A percentile compares a stretch with the other conserved stretches of the same genome.
These are phyloP conservation scores for Calonectria hongkongensis DNA, from an alignment of 2,329 filamentous ascomycete species.

Conservation along the genomic window DNA sequence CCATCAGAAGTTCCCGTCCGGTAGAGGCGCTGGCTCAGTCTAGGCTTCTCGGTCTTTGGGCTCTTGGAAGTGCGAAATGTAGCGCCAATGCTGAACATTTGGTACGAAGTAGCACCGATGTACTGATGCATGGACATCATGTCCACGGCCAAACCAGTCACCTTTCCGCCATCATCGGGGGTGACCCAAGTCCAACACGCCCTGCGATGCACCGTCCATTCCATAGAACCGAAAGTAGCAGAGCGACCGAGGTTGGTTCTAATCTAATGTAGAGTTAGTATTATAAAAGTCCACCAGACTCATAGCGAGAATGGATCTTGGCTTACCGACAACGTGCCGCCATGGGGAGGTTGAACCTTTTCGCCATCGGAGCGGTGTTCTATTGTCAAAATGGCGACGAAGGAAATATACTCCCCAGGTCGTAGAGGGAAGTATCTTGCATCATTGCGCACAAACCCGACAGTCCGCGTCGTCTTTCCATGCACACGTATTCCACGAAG, in stretches of 20 bases:
- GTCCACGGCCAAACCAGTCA: slow-evolving; percentile 32
- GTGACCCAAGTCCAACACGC: slow-evolving; percentile 33
- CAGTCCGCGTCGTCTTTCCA: slow-evolving; percentile 5
- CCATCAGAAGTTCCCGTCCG: not conserved
- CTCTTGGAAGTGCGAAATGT: slow-evolving; percentile 6
- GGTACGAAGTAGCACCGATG: slow-evolving; percentile 4
- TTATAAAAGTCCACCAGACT: not conserved
- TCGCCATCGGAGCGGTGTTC: slow-evolving; percentile 14
- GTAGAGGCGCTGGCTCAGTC: slow-evolving; percentile 11
- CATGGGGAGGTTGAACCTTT: slow-evolving; percentile 4
- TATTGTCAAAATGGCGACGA: slow-evolving; percentile 11
- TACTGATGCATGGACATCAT: slow-evolving; percentile 24
- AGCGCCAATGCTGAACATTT: slow-evolving; percentile 21
- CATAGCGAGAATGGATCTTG: too few species aligned
- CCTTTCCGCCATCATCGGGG: slow-evolving; percentile 24
- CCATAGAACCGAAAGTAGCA: slow-evolving; percentile 24
- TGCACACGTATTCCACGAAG: slow-evolving; percentile 19
- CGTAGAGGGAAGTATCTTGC: slow-evolving; percentile 10
- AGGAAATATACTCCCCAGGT: slow-evolving; percentile 10
- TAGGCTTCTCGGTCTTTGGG: slow-evolving; percentile 1
- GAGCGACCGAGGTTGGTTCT: slow-evolving; percentile 30
- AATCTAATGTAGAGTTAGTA: not conserved
- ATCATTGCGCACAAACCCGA: slow-evolving; percentile 9
- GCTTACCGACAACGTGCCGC: slow-evolving; percentile 16
- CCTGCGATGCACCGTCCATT: not conserved